Evolutionary conservation across 2,329 filamentous ascomycete genomes (phyloP), one percentile per base, ranked within the genome.

Genomic region (Penicillium sp.): DNA sequence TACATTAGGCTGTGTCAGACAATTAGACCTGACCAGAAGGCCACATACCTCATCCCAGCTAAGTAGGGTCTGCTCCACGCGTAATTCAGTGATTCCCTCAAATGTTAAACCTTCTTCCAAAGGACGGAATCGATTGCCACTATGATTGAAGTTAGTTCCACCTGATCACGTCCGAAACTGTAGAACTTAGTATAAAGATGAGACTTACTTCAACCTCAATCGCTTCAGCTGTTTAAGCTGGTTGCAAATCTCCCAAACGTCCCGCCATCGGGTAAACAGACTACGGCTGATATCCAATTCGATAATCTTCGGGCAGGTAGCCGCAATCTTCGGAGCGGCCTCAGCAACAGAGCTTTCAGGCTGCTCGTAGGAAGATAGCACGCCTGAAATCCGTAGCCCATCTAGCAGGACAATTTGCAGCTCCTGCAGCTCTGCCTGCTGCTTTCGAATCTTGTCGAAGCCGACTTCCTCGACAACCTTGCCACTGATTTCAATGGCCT

Each of bases 401-500:
- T 97, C 92, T 7, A 99, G 79, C 37, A 97, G 85, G 48, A 95
- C 86, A 53, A 92, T 86, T 62, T 83, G 87, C 56, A 97, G 81
- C 65, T 94, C 89, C 52, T 87, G 79, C 29, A 97, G 79, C 68
- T 88, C 67, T 6, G 92, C 88, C 67, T 95, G 86, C 73, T 92
- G 85, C 62, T 83, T 83, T 42, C 89, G 85, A 62, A 97, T 90
- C 79, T 97, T 97, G 64, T 96, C 92, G 65, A 97, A 97, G 27
- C 94, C 94, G 31, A 97, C 85, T 75, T 97, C 93, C 75, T 97
- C 89, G 5, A 90, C 93, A 18, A 92, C 83, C 75, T 97, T 97
- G 35, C 82, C 81, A 74, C 89, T 76, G 79, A 96, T 81, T 81
- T 88, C 76, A 59, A 96, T 88, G 47, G 84, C 79, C 48, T 81